These are phyloP conservation scores for Blastobotrys peoriensis DNA, from an alignment of 805 yeast species.

Conservation along the genomic window DNA sequence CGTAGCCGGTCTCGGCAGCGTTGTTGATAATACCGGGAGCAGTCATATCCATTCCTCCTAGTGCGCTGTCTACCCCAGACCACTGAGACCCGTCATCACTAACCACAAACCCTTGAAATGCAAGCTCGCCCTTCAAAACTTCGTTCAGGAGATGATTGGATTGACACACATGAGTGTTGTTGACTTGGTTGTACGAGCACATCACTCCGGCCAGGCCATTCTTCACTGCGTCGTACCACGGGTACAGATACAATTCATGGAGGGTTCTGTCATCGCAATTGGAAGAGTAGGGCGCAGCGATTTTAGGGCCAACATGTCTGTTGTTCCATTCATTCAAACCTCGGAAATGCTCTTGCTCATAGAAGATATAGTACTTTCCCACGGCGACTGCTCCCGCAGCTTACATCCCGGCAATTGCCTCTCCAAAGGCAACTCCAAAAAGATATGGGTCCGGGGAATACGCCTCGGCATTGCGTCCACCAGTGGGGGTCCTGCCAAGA, in stretches of 20 bases:
- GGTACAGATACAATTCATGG: conserved; percentile 59
- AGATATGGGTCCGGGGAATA: no score
- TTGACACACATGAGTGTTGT: conserved; percentile 52
- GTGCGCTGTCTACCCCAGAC: conserved; percentile 51
- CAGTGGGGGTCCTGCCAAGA: no score
- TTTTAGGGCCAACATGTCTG: conserved; percentile 25
- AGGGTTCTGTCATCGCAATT: conserved; percentile 53
- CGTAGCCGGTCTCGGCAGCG: conserved; percentile 36
- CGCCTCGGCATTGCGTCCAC: no score
- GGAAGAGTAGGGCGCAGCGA: conserved; percentile 41
- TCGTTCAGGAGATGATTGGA: conserved; percentile 48
- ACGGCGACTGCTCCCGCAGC: no score
- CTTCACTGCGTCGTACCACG: conserved; percentile 53
- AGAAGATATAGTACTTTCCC: conserved; percentile 48
- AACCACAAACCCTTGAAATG: conserved; percentile 58
- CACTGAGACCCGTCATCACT: conserved; percentile 62
- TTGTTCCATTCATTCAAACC: conserved; percentile 45
- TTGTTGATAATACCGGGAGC: no score
- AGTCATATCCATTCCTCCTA: conserved; percentile 56
- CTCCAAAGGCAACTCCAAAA: no score
- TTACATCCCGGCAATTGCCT: no score
- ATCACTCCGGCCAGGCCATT: conserved; percentile 54
- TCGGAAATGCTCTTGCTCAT: conserved; percentile 56
- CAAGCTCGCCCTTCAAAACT: conserved; percentile 51
- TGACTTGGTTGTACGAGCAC: conserved; percentile 52